Base-by-base conservation (phyloP, 2,329 filamentous ascomycete genomes). In the Cytospora schulzeri region DNA sequence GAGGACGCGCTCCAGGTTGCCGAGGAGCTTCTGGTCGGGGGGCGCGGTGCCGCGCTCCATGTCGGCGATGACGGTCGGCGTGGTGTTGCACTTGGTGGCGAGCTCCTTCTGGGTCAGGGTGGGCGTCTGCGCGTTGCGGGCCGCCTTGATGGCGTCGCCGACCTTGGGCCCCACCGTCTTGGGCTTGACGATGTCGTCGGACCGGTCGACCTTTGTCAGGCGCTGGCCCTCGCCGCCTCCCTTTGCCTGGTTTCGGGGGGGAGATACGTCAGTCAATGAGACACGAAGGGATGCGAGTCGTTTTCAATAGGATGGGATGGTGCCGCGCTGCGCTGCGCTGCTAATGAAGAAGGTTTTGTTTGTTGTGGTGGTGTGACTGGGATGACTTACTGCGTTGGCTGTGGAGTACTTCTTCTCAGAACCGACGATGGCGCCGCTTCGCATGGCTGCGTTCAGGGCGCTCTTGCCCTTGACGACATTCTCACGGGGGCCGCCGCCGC, bases 171-270 rank as follows among this genome's bases (percentile, higher is more conserved):
- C 92, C 65, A 97, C 84, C 55, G 92, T 96, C 82, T 96, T 96
- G 75, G 93, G 93, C 83, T 97, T 97, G 80, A 98, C 90, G 80
- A 97, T 97, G 77, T 97, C 95, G 83, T 98, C 93, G 76, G 88
- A 89, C 71, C 94, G 93, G 84, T 98, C 95, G 78, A 99, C 93
- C 84, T 98, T 97, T 71, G 95, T 98, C 70, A 98, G 85, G 76
- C 92, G 93, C 81, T 99, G 95, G 72, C 95, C 95, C 80, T 98
- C 94, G 70, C 83, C 83, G 67, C 80, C 81, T 66, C 55, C 15
- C 58, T 65, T 65, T 58, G 53, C 65, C 65, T 67, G 79, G 69
- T 74, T 82, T 83, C 73, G 82, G 79, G 56, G 68, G 82, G 75
- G 80, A 85, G 9, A 12, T 35, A 7, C 14, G 26, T 45, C n/a